Base-by-base conservation (phyloP, 176 grass and related monocot genomes). In the Tillandsia leiboldiana region DNA sequence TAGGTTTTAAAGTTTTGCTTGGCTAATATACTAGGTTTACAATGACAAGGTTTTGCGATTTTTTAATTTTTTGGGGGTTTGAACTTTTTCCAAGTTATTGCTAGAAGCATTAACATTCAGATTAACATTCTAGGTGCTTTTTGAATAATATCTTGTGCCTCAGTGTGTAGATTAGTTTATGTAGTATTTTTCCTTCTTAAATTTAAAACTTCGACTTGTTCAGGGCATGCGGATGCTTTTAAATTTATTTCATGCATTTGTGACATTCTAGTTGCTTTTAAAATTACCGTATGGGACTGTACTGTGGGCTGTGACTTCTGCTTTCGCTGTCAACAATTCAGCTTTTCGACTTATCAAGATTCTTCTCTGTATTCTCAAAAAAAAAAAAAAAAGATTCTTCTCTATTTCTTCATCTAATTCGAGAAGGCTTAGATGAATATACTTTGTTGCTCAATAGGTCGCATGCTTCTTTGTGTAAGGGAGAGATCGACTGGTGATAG, bases 401-500 rank as follows among this genome's bases (percentile, higher is more conserved):
- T 59, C 7, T 20, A n/a, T 22, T 59, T 59, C 33, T 42, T 42
- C 33, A 4, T 42, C 33, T 42, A 42, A 42, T 42, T 42, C 4
- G 33, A 42, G 33, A 42, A 42, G 5, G 33, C 33, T 42, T 42
- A 42, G 15, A 6, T 17, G 17, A 59, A 59, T 59, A 59, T 17
- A 20, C 1, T 59, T 59, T 59, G 15, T 9, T 20, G 12, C 54
- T 59, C 9, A 59, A 59, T 59, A 96, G 86, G 86, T 71, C 83
- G 88, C 74, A 92, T 96, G 92, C 88, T 96, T 77, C 92, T 96
- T 79, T 92, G 83, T 71, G 87, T 92, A 78, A 87, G 93, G 80
- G 84, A 92, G 79, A 81, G 89, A 80, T 83, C 89, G 53, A 66
- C 52, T 87, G 83, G 75, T 76, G 88, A 86, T 80, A 72, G 49